Conservation (phyloP, 78 protist genomes). For the Capsaspora owczarzaki region DNA sequence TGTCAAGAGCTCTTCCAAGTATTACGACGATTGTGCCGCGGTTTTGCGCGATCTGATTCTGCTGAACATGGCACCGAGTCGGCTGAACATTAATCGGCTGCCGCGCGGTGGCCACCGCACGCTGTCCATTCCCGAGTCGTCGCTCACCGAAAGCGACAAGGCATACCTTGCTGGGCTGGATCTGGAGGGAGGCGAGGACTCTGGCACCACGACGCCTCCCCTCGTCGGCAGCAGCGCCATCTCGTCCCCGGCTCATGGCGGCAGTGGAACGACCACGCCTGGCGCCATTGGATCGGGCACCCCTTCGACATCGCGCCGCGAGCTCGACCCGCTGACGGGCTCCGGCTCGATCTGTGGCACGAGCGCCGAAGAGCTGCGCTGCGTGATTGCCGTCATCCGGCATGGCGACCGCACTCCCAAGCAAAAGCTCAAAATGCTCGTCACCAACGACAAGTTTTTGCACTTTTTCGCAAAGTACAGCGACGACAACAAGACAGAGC, state of each 20-base stretch:
- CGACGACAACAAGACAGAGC: background rate
- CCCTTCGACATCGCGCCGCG: too few relatives aligned
- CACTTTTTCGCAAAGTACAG: background rate
- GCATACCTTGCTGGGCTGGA: too few relatives aligned
- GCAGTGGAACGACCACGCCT: too few relatives aligned
- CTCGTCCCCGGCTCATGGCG: too few relatives aligned
- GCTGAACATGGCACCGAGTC: background rate
- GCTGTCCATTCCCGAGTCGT: background rate
- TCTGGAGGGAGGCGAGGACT: too few relatives aligned
- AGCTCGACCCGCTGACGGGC: too few relatives aligned
- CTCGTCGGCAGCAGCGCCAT: too few relatives aligned
- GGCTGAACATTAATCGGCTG: background rate
- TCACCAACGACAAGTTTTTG: constrained; percentile 6
- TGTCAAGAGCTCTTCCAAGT: constrained; percentile 64
- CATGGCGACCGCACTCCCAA: constrained; percentile 67
- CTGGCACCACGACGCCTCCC: too few relatives aligned
- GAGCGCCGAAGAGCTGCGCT: constrained; percentile 15
- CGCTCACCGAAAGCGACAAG: background rate
- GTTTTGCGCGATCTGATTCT: constrained; percentile 14
- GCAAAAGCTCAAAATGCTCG: constrained; percentile 42
- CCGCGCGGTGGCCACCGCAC: too few relatives aligned
- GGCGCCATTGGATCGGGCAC: too few relatives aligned
- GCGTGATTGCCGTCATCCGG: constrained; percentile 46
- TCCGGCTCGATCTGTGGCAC: too few relatives aligned
- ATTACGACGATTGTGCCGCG: constrained; percentile 34